Evolutionary conservation across 768 basidiomycete genomes (phyloP), one percentile per base, ranked within the genome.

Genomic region (Psilocybe tampanensis): DNA sequence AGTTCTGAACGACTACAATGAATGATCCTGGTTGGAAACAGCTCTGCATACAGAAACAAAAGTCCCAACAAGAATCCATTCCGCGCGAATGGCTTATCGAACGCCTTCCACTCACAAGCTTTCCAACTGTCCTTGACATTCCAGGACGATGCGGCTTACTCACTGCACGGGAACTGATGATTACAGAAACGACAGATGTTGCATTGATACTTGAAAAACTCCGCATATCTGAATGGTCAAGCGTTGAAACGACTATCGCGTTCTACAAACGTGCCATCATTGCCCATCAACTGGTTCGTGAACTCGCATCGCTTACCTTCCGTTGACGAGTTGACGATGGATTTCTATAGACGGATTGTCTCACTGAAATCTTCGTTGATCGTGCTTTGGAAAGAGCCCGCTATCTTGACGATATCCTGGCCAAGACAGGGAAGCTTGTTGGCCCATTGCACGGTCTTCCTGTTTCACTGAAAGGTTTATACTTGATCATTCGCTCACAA

Each of bases 341-440:
- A 6, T 18, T 15, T 19, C 13, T 43, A 17, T 26, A 90, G 89
- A 85, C 85, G 2, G 92, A 93, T 61, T 93, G 92, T 67, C 67
- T 94, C 26, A 93, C 92, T 0, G 91, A 93, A 67, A 86, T 92
- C n/a, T 91, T 90, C 64, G 80, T 91, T 49, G 86, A 92, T n/a
- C 78, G 80, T 13, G 92, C 88, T 1, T 72, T 91, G 2, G 74
- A 72, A 19, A 77, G 85, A 15, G 92, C 93, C 1, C 67, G 76
- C 9, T 77, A 84, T 63, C 77, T 94, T 2, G 93, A 94, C 63
- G 81, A 80, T 1, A 69, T 83, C 56, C 69, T 90, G 48, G 74
- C 74, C 62, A 72, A 66, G 58, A 92, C 85, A 0, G 92, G 92
- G 13, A 78, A 80, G 58, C 71, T 81, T 2, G 74, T 89, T 0